Conservation (phyloP, 1,139 yeast genomes). For the Yamadazyma conglobata region DNA sequence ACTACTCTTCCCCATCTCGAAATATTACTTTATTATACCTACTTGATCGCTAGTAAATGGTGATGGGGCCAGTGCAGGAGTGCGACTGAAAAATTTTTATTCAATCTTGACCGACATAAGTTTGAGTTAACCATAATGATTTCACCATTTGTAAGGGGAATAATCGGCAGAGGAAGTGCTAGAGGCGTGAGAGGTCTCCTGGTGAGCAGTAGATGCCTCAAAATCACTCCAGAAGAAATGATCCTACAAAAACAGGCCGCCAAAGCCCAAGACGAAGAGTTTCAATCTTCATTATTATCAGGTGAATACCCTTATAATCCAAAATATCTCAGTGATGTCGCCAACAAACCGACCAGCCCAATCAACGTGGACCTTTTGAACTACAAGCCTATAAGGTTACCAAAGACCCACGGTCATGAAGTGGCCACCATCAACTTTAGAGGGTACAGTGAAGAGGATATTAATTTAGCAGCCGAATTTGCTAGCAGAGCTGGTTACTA, state of each 20-base stretch:
- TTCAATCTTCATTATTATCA: constrained; percentile 25
- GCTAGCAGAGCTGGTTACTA: constrained; percentile 88
- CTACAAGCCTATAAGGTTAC: constrained; percentile 74
- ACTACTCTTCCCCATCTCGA: constrained; percentile 87
- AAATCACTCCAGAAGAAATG: constrained; percentile 30
- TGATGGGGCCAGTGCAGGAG: too few relatives aligned
- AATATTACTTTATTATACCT: too few relatives aligned
- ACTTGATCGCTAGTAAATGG: too few relatives aligned
- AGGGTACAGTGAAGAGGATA: constrained; percentile 66
- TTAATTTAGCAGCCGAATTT: constrained; percentile 80
- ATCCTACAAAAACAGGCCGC: constrained; percentile 25
- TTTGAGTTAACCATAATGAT: too few relatives aligned
- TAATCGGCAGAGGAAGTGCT: too few relatives aligned
- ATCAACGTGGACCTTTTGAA: constrained; percentile 79
- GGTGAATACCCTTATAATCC: constrained; percentile 40
- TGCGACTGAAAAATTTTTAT: too few relatives aligned
- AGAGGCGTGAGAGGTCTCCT: too few relatives aligned
- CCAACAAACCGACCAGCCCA: constrained; percentile 60
- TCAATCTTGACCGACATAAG: too few relatives aligned
- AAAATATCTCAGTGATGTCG: constrained; percentile 33
- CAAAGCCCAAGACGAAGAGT: constrained; percentile 27
- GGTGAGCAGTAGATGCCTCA: constrained; percentile 1
- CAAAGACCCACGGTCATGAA: constrained; percentile 64
- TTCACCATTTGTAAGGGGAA: too few relatives aligned
- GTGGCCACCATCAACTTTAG: constrained; percentile 70